A percentile compares a stretch with the other conserved stretches of the same genome.
These are phyloP conservation scores for Krasilnikovozyma curviuscula DNA, from an alignment of 768 basidiomycete genomes.

Conservation along the genomic window DNA sequence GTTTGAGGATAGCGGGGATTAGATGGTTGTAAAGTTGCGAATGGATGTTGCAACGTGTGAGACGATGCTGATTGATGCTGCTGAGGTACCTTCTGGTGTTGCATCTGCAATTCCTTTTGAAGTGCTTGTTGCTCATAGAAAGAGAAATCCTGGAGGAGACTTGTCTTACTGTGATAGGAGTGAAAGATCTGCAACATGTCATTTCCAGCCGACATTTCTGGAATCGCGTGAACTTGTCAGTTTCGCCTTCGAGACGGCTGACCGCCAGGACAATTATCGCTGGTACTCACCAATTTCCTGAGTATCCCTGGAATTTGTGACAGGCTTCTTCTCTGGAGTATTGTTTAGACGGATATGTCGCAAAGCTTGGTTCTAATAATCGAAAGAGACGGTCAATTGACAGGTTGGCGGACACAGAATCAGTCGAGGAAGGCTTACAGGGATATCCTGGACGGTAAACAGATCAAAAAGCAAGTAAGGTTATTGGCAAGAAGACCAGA, in stretches of 20 bases:
- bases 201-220: slow-evolving; percentile 86
- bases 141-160: slow-evolving; percentile 56
- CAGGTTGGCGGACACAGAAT: neutral
- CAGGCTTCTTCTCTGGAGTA: slow-evolving; percentile 93
- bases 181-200: slow-evolving; percentile 94
- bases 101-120: too few species aligned
- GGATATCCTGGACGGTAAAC: too few species aligned
- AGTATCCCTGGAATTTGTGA: slow-evolving; percentile 55
- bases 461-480: neutral
- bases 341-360: slow-evolving; percentile 82
- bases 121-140: slow-evolving; percentile 27
- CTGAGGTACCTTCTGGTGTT: too few species aligned
- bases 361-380: slow-evolving; percentile 60
- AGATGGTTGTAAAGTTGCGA: too few species aligned
- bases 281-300: neutral
- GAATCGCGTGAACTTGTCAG: slow-evolving; percentile 82
- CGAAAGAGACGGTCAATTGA: neutral
- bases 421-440: neutral
- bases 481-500: slow-evolving; percentile 13
- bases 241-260: slow-evolving; percentile 35
- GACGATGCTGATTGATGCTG: too few species aligned
- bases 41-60: too few species aligned
- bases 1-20: too few species aligned
- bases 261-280: neutral
- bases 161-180: slow-evolving; percentile 57